Evolutionary conservation across 306 rosid genomes (phyloP), one percentile per base, ranked within the genome.

Genomic region (Pyrus communis): DNA sequence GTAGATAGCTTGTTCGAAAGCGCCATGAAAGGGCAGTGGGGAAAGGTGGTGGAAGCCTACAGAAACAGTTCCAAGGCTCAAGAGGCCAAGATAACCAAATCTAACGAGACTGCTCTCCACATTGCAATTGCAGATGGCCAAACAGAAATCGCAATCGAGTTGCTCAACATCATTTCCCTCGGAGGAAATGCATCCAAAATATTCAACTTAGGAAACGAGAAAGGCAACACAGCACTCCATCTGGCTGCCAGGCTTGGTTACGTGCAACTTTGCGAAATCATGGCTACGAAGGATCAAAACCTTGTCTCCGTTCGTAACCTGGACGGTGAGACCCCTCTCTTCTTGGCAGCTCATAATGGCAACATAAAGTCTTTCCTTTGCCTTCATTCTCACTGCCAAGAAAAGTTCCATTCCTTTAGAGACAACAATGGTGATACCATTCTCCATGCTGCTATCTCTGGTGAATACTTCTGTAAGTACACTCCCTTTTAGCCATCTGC

Each of bases 271-370:
- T 80, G 77, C 54, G 9, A 31, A 14, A 14, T 18, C 55, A 69
- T 80, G 75, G 65, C 42, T 13, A 15, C 3, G 55, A 15, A 23
- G 30, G 40, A 19, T 5, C 9, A 1, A 6, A 17, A 55, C 12
- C 71, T 80, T 10, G 45, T 80, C 57, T 25, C 80, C 11, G 0
- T 38, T 18, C 51, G 49, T 15, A 80, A 80, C 38, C 17, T 4
- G 9, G 21, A 49, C 3, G 77, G 84, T 2, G 80, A 80, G 61
- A 80, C 80, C 15, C 80, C 84, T 40, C 65, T 80, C 51, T 80
- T 75, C 68, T 60, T 80, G 72, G 80, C 84, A 7, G 84, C 80
- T 62, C 61, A 51, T 40, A 27, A 69, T 60, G 84, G 84, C 25
- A 75, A 75, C 55, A n/a, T 1, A 17, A 22, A 49, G 22, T 67